A percentile compares a stretch with the other conserved stretches of the same genome.
Conservation (phyloP, 2,329 filamentous ascomycete genomes). For the Trichoderma oligosporum region DNA sequence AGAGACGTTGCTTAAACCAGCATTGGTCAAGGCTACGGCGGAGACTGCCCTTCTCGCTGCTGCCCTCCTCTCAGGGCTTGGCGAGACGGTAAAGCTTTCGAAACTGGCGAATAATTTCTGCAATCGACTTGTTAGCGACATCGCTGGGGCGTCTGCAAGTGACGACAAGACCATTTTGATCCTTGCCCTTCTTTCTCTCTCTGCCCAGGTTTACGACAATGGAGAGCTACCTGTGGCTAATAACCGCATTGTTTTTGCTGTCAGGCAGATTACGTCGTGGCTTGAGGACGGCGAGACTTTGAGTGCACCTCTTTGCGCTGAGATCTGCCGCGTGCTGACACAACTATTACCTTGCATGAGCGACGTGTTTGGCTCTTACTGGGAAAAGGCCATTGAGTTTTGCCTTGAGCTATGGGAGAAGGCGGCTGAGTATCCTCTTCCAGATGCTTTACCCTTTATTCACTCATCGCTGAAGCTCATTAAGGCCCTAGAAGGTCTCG, state of each 20-base stretch:
- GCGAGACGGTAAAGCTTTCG: constrained; percentile 47
- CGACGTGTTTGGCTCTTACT: constrained; percentile 84
- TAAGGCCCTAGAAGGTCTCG: constrained; percentile 56
- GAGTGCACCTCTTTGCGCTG: constrained; percentile 42
- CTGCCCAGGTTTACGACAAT: constrained; percentile 48
- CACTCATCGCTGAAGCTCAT: constrained; percentile 72
- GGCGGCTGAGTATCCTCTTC: constrained; percentile 39
- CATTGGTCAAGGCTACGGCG: constrained; percentile 45
- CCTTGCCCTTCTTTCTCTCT: constrained; percentile 53
- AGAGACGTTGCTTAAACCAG: constrained; percentile 43
- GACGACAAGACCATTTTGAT: constrained; percentile 45
- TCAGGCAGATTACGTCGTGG: constrained; percentile 73
- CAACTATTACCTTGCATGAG: constrained; percentile 68
- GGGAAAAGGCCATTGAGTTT: constrained; percentile 63
- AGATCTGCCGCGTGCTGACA: constrained; percentile 55
- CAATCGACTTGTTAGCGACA: constrained; percentile 58
- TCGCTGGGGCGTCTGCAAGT: constrained; percentile 47
- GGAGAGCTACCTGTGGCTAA: constrained; percentile 55
- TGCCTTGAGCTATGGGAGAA: constrained; percentile 56
- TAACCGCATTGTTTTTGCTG: constrained; percentile 75
- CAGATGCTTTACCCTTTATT: constrained; percentile 57
- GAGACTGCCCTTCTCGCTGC: constrained; percentile 46
- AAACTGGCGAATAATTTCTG: constrained; percentile 50
- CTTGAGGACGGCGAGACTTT: constrained; percentile 50
- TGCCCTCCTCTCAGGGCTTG: constrained; percentile 51